Base-by-base conservation (phyloP, 75 land plant species). In the Gnetum montanum region DNA sequence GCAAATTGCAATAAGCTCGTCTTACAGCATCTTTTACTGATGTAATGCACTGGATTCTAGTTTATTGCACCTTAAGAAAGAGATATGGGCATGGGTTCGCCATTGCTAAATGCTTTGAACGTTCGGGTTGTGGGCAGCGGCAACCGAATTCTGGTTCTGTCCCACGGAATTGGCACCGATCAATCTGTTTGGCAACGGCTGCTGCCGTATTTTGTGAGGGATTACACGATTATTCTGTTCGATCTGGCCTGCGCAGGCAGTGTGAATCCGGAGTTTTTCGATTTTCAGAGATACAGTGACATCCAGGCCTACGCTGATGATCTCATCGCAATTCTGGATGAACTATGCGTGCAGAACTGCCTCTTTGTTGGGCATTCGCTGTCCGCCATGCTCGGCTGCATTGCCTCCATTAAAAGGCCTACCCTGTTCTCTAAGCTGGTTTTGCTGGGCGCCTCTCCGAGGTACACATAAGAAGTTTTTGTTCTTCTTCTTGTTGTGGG, bases 161-260 rank as follows among this genome's bases (percentile, higher is more conserved):
- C 86, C 4, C 90, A 86, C 47, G 90, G 90, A n/a, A 79, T 86
- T 57, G 90, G 90, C 52, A 78, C 83, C 10, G 83, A 78, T 57
- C 90, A 86, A 45, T 75, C 86, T 19, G 90, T 63, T 8, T 86
- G 90, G 90, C 69, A 76, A 12, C 55, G 67, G 31, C 50, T 86
- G 24, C 56, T 75, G 23, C 87, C 83, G 2, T 73, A 55, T 41
- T 70, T 86, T 65, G 19, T 36, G 4, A 68, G 65, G 8, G 44
- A 66, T 58, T 66, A 67, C 72, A 66, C 72, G 8, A 60, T 86
- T n/a, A 63, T 86, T 3, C 69, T 82, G 55, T 86, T 61, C 49
- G 86, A 86, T 68, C 77, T 86, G 29, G 73, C 69, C 29, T 85
- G 90, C 46, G 90, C 86, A 46, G 87, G 90, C 24, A 78, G 71